Evolutionary conservation across 164 flowering plant species (phyloP).

Genomic region (Macadamia integrifolia): DNA sequence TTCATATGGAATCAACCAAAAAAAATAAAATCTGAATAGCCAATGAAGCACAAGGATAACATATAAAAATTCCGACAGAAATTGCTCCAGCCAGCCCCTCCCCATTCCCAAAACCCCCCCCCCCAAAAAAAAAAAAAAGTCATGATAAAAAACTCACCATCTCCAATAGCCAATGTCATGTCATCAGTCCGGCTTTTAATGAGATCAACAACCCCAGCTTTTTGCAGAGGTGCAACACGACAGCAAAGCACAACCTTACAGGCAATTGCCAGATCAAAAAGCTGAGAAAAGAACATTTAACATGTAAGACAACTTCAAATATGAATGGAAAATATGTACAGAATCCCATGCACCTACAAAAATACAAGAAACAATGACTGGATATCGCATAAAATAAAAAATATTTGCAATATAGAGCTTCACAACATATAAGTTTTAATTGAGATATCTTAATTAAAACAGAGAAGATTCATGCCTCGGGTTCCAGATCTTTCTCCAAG

Average conservation of each 20-base stretch:
- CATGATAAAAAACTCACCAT: slow-evolving; percentile 54
- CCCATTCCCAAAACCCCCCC: not conserved
- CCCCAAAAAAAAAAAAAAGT: not conserved
- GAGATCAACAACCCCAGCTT: slow-evolving; percentile 90
- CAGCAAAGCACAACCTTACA: slow-evolving; percentile 87
- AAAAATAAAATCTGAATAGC: not conserved
- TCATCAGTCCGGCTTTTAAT: slow-evolving; percentile 84
- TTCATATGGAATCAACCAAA: not conserved
- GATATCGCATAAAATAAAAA: not conserved
- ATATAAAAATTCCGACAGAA: not conserved
- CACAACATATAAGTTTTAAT: not conserved
- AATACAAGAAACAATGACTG: not conserved
- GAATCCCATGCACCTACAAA: not conserved
- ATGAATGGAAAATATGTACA: not conserved
- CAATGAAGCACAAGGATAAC: not conserved
- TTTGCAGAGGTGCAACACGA: slow-evolving; percentile 94
- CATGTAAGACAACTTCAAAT: not conserved
- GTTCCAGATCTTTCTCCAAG: slow-evolving; percentile 78
- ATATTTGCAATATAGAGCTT: not conserved
- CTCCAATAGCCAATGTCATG: slow-evolving; percentile 93
- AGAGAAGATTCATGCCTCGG: slow-evolving; percentile 46
- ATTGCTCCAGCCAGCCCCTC: no score
- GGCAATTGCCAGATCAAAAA: slow-evolving; percentile 75
- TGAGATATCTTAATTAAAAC: not conserved
- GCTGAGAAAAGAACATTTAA: slow-evolving; percentile 31